phyloP scores from a whole-genome alignment of 176 grass and related monocot species.

The Raddia guianensis region DNA sequence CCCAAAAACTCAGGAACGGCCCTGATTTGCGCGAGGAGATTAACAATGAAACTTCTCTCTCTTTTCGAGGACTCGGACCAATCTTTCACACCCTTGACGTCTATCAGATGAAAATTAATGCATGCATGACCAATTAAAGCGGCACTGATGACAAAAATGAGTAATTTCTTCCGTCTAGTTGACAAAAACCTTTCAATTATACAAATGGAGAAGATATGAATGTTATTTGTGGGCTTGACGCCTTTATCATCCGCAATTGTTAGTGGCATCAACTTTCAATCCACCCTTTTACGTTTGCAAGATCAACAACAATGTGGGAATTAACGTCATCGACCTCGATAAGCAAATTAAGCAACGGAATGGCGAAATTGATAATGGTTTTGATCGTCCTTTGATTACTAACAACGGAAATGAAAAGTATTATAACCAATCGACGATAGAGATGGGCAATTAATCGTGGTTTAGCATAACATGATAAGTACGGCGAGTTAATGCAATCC shows the following conservation, averaged over 20 bases:
- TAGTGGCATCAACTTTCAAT: conserved; percentile 48
- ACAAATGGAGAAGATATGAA: conserved; percentile 40
- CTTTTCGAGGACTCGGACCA: too few species aligned
- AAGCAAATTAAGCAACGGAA: conserved; percentile 28
- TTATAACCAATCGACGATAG: conserved; percentile 26
- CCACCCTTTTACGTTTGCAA: conserved; percentile 37
- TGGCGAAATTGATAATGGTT: conserved; percentile 11
- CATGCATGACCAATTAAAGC: not conserved
- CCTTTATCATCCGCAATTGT: conserved; percentile 48
- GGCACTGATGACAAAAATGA: conserved; percentile 10
- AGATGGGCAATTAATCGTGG: conserved; percentile 32
- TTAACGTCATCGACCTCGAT: conserved; percentile 28
- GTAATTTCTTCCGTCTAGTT: conserved; percentile 32
- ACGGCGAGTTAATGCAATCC: conserved; percentile 19
- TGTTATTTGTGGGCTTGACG: conserved; percentile 6
- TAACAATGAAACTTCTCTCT: not conserved
- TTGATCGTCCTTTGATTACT: conserved; percentile 16
- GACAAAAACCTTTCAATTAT: conserved; percentile 37
- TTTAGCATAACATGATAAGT: conserved; percentile 41
- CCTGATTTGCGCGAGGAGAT: not conserved
- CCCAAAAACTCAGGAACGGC: too few species aligned
- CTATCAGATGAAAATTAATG: not conserved
- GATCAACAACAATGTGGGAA: conserved; percentile 31
- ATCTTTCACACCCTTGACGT: not conserved
- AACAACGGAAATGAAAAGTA: conserved; percentile 35